Conservation (phyloP, 176 grass and related monocot species). For the Chloris gayana region DNA sequence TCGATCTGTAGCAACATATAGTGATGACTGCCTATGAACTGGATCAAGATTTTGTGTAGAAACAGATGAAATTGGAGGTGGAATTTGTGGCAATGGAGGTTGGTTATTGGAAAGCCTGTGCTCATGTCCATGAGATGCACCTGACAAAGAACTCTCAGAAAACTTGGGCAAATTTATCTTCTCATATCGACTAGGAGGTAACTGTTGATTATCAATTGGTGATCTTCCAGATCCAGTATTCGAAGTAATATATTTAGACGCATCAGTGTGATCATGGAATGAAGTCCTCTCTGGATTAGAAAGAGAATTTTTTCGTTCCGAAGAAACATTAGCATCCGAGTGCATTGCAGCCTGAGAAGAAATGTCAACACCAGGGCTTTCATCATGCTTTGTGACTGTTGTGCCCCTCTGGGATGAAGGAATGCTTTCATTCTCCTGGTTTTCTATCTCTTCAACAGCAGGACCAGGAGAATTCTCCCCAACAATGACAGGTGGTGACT, state of each 20-base stretch:
- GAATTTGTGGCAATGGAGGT: conserved; percentile 82
- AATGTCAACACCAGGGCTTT: conserved; percentile 32
- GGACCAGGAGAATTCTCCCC: conserved; percentile 88
- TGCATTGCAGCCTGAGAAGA: conserved; percentile 37
- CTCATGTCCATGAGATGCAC: conserved; percentile 52
- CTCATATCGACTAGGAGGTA: conserved; percentile 44
- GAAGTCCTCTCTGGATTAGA: conserved; percentile 36
- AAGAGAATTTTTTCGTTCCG: conserved; percentile 43
- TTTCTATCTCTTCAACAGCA: conserved; percentile 53
- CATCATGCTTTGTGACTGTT: conserved; percentile 38
- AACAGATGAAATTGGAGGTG: conserved; percentile 62
- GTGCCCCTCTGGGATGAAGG: conserved; percentile 38
- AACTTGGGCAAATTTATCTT: conserved; percentile 49
- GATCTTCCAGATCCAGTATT: conserved; percentile 31
- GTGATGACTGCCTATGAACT: conserved; percentile 49
- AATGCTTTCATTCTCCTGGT: conserved; percentile 52
- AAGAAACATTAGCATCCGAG: conserved; percentile 49
- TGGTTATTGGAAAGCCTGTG: conserved; percentile 60
- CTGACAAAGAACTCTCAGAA: conserved; percentile 45
- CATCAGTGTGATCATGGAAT: conserved; percentile 50
- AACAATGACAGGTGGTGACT: conserved; percentile 66
- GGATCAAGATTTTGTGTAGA: conserved; percentile 60
- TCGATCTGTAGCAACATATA: conserved; percentile 61
- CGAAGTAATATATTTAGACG: conserved; percentile 50
- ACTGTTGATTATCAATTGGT: conserved; percentile 37